Base-by-base conservation (phyloP, 192 early-diverging fungal genomes). In the Coemansia sp. region DNA sequence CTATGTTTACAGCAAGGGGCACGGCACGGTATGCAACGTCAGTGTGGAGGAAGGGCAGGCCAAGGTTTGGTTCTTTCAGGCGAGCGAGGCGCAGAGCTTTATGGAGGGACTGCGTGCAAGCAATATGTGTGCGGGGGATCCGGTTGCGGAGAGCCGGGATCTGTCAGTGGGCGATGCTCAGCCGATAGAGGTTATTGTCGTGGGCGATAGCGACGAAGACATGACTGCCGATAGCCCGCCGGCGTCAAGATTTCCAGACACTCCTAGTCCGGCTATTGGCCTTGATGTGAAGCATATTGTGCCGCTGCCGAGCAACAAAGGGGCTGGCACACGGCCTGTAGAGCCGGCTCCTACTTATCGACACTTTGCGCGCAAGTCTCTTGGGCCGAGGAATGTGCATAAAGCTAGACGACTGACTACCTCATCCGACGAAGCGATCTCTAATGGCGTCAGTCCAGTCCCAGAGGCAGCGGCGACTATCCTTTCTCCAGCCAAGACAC, bases 21-120 rank as follows among this genome's bases (percentile, higher is more conserved):
- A 72, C n/a, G 75, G 75, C 23, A 41, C 51, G 8, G 66, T 77
- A 1, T 77, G 75, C 36, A 44, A 37, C 15, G 25, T 77, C 23
- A 36, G 38, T 19, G 12, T 57, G 14, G 57, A 51, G 4, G 37
- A 39, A 2, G 29, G 45, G 4, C 41, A n/a, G 29, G 70, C 66
- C 29, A 51, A 25, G 9, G 69, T 72, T 8, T 77, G 75, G 75
- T 46, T 77, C 14, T 55, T 65, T 42, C 19, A 46, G 23, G 44
- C 64, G 37, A 38, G 5, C 4, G 69, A 36, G 19, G 62, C 72
- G 1, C 37, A 32, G 34, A 41, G 41, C 44, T 46, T 63, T 34
- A 34, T 68, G 0, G 31, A 34, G 5, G 42, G 55, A 39, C 9
- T 68, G n/a, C 37, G 41, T 10, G 51, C 21, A 10, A 61, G 51